phyloP scores from a whole-genome alignment of 495 filamentous ascomycete genomes.

The Annulohypoxylon maeteangense region DNA sequence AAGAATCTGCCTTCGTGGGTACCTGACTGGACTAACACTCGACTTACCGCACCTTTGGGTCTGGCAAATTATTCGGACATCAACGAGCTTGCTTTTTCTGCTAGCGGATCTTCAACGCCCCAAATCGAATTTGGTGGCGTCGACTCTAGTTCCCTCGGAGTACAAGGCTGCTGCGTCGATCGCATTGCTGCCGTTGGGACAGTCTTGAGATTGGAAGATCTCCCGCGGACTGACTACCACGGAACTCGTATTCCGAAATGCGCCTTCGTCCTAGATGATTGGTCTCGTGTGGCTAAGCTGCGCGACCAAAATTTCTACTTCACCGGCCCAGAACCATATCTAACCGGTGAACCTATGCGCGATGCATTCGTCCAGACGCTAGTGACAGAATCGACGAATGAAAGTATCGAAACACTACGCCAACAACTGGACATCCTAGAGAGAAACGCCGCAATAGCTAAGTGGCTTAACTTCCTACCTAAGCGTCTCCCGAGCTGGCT shows the following conservation, averaged over 20 bases:
- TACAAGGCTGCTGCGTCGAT: conserved; percentile 27
- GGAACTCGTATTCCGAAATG: conserved; percentile 35
- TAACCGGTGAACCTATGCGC: conserved; percentile 31
- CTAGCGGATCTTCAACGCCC: conserved; percentile 24
- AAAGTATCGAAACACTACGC: conserved; percentile 25
- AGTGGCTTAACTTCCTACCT: conserved; percentile 21
- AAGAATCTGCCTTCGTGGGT: conserved; percentile 33
- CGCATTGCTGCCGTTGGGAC: conserved; percentile 31
- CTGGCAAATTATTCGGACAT: conserved; percentile 39
- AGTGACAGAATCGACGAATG: conserved; percentile 20
- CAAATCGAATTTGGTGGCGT: conserved; percentile 11
- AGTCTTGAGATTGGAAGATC: conserved; percentile 27
- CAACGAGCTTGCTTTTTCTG: conserved; percentile 30
- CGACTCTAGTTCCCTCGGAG: conserved; percentile 15
- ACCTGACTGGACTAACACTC: conserved; percentile 36
- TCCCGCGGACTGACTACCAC: conserved; percentile 31
- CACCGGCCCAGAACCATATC: conserved; percentile 14
- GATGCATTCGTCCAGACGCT: conserved; percentile 37
- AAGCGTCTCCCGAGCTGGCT: conserved; percentile 26
- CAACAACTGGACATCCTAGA: conserved; percentile 30
- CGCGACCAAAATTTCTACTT: neutral
- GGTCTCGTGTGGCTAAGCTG: conserved; percentile 20
- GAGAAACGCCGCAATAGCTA: conserved; percentile 28
- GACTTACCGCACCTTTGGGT: conserved; percentile 35
- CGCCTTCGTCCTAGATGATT: conserved; percentile 32